A percentile compares a stretch with the other conserved stretches of the same genome.
These are phyloP conservation scores for Nemania sp. DNA, from an alignment of 2,329 filamentous ascomycete species.

Conservation along the genomic window DNA sequence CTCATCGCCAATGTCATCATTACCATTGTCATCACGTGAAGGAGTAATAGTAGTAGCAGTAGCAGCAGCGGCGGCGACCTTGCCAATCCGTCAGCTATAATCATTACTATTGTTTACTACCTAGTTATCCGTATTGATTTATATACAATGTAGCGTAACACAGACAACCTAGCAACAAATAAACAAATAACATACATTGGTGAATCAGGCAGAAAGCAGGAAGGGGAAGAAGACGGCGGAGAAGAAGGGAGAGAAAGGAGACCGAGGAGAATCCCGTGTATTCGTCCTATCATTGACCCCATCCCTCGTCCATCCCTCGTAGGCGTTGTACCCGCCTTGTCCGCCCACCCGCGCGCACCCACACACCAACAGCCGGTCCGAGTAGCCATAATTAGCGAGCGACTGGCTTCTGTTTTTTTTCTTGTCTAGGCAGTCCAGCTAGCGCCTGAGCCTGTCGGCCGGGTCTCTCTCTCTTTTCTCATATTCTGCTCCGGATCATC, in stretches of 20 bases:
- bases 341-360: slow-evolving; percentile 40
- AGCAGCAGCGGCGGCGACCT: neutral
- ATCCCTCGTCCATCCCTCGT: slow-evolving; percentile 12
- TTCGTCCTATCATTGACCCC: slow-evolving; percentile 17
- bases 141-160: neutral
- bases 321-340: slow-evolving; percentile 40
- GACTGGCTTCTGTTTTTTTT: slow-evolving; percentile 29
- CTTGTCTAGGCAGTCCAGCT: slow-evolving; percentile 5
- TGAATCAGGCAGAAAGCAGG: neutral
- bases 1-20: neutral
- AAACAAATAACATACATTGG: neutral
- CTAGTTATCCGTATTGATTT: slow-evolving; percentile 1
- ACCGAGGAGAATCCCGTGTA: slow-evolving; percentile 9
- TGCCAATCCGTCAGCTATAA: neutral
- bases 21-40: neutral
- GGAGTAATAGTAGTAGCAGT: neutral
- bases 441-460: slow-evolving; percentile 33
- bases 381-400: slow-evolving; percentile 42
- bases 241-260: neutral
- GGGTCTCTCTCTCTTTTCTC: slow-evolving; percentile 11
- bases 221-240: too few species aligned
- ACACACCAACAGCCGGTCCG: slow-evolving; percentile 41
- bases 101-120: too few species aligned
- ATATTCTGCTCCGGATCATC: slow-evolving; percentile 24
- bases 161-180: too few species aligned